phyloP scores from a whole-genome alignment of 805 yeast species.

The Nakazawaea ishiwadae region DNA sequence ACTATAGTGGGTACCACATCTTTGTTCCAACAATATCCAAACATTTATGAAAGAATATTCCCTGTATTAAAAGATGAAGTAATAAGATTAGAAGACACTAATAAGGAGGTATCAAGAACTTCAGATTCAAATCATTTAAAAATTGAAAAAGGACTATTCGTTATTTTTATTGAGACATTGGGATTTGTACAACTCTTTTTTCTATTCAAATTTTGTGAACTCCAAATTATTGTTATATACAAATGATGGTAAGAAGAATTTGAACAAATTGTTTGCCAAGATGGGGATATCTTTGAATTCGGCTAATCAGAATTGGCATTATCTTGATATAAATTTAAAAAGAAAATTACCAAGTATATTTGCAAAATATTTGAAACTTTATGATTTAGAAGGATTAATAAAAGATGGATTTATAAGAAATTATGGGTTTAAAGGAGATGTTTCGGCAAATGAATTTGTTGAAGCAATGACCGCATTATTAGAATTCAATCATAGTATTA shows the following conservation, averaged over 20 bases:
- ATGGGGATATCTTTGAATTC: conserved; percentile 91
- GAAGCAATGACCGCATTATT: conserved; percentile 83
- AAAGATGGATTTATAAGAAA: conserved; percentile 84
- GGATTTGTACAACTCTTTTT: conserved; percentile 86
- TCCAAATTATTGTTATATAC: conserved; percentile 87
- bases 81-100: conserved; percentile 51
- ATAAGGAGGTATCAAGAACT: conserved; percentile 22
- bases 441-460: conserved; percentile 90
- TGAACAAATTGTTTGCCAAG: conserved; percentile 89
- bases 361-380: conserved; percentile 61
- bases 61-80: conserved; percentile 85
- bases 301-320: conserved; percentile 92
- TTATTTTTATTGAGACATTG: conserved; percentile 87
- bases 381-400: conserved; percentile 78
- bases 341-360: conserved; percentile 67
- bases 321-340: conserved; percentile 78
- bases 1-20: conserved; percentile 87
- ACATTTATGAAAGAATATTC: conserved; percentile 63
- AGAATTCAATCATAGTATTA: conserved; percentile 52
- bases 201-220: conserved; percentile 86
- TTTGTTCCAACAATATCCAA: conserved; percentile 66
- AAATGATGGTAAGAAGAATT: conserved; percentile 80
- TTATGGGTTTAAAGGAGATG: conserved; percentile 81
- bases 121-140: conserved; percentile 38
- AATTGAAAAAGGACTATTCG: conserved; percentile 77